A percentile compares a stretch with the other conserved stretches of the same genome.
Evolutionary conservation across 495 filamentous ascomycete genomes (phyloP).

Genomic region (Oidiodendron maius): DNA sequence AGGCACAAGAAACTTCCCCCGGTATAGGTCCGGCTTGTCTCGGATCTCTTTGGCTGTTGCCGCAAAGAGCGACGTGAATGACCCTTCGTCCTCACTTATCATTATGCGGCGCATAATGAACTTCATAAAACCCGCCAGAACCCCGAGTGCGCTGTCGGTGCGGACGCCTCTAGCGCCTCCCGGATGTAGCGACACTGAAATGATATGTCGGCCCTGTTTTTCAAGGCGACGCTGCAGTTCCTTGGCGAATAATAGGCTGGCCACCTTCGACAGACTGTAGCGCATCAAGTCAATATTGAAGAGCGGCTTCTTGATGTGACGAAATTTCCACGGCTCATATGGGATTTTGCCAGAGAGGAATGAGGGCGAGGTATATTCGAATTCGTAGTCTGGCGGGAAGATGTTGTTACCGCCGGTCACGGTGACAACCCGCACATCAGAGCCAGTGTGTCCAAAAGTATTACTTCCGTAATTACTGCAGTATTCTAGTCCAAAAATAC

Average conservation of each 20-base stretch:
- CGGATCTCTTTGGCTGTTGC: conserved; percentile 15
- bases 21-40: conserved; percentile 9
- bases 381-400: background rate
- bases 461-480: too few relatives aligned
- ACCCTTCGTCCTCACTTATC: conserved; percentile 7
- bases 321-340: background rate
- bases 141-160: too few relatives aligned
- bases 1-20: conserved; percentile 14
- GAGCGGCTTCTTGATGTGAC: background rate
- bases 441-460: too few relatives aligned
- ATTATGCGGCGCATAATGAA: background rate
- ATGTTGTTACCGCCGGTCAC: background rate
- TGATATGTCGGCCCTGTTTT: conserved; percentile 9
- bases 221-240: conserved; percentile 21
- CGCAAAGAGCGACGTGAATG: conserved; percentile 15
- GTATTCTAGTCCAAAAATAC: too few relatives aligned
- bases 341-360: background rate
- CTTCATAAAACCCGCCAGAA: too few relatives aligned
- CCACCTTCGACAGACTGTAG: conserved; percentile 18
- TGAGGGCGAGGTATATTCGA: background rate
- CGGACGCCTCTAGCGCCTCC: too few relatives aligned
- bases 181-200: conserved; percentile 13
- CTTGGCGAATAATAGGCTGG: conserved; percentile 15
- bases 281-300: conserved; percentile 6
- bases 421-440: background rate